Conservation (phyloP, 2,329 filamentous ascomycete genomes). For the Paecilomyces sp. region DNA sequence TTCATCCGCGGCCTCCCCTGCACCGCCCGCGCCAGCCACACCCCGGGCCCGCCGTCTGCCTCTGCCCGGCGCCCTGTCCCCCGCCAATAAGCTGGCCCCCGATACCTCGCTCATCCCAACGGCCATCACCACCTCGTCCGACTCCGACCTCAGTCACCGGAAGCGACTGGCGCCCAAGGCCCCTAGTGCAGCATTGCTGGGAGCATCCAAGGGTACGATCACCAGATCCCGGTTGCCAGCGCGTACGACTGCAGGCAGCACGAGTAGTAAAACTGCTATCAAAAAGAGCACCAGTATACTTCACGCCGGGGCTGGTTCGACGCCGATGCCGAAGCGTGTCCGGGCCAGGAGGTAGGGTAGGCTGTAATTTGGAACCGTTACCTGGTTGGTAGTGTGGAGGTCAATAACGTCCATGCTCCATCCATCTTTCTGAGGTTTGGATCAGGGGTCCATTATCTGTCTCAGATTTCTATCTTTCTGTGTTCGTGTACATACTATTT, state of each 20-base stretch:
- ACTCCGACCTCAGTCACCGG: background rate
- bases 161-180: slow-evolving; percentile 1
- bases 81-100: background rate
- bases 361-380: background rate
- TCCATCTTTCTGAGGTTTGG: no score
- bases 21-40: background rate
- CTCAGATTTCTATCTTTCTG: background rate
- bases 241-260: background rate
- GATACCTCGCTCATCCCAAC: background rate
- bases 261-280: background rate
- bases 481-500: background rate
- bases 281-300: background rate
- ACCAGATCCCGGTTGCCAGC: background rate
- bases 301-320: background rate
- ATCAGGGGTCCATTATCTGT: background rate
- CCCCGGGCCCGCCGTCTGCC: background rate
- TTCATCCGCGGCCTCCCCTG: background rate
- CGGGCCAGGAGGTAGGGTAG: background rate
- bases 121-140: background rate
- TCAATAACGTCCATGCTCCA: background rate
- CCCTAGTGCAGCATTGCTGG: background rate
- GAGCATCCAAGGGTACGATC: background rate
- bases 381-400: background rate
- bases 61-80: background rate
- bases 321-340: background rate